Base-by-base conservation (phyloP, 228 moss, liverwort and hornwort species). In the Sphagnum fallax region DNA sequence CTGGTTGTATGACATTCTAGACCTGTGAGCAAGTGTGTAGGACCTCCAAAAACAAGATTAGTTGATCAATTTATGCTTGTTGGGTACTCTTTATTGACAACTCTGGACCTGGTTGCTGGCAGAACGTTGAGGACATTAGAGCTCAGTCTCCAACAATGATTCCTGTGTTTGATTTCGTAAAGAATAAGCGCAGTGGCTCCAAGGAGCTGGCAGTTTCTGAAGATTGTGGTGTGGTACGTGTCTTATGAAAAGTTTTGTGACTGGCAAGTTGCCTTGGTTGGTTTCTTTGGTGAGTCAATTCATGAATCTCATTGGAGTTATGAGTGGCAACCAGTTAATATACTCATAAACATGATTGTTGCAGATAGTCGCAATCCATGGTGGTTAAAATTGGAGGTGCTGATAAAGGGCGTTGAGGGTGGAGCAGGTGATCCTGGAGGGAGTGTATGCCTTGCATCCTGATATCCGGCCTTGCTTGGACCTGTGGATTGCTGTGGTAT, bases 371-470 rank as follows among this genome's bases (percentile, higher is more conserved):
- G 72, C 62, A 52, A 52, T 62, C 70, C 69, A 48, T 73, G 47
- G 64, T 65, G 7, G 55, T 78, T 71, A 64, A 64, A 71, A 11
- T 78, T 64, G 69, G 64, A 64, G 62, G 60, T 62, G 47, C 72
- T 77, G 72, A 79, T 53, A 53, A 74, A 74, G 66, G 72, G 72
- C 68, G 67, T 78, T 73, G 62, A 62, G 50, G 74, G 65, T 82
- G 77, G 77, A 76, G 53, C 84, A 91, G 91, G 91, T 91, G 68
- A 78, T 92, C 70, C 69, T 92, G 71, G 92, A 92, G 75, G 92
- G 92, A 60, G 92, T 92, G 16, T 92, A 92, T 61, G 87, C 92
- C 51, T 78, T 92, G 73, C 92, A 92, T 87, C 92, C 89, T 74
- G 78, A 85, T 50, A 87, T 92, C 70, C 87, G 89, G 62, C 92